A percentile compares a stretch with the other conserved stretches of the same genome.
phyloP scores from a whole-genome alignment of 495 filamentous ascomycete genomes.

The Aspergillus sclerotiicarbonarius region DNA sequence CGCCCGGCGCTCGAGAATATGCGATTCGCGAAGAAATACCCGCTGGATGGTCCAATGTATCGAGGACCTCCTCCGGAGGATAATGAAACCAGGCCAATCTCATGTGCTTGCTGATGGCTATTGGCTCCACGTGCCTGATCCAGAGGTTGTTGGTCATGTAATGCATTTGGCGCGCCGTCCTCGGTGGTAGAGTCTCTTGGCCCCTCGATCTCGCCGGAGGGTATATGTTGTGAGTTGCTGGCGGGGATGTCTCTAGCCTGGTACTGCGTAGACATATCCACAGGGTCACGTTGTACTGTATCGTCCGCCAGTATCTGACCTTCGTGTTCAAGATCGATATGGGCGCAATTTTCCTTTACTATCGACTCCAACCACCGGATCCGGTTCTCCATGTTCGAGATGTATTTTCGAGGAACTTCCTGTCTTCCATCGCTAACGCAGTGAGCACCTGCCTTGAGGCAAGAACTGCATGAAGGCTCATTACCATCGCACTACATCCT shows the following conservation, averaged over 20 bases:
- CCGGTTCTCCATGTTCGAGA: constrained; percentile 37
- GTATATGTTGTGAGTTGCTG: background rate
- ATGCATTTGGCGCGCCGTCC: background rate
- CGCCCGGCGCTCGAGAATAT: constrained; percentile 38
- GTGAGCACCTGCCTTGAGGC: constrained; percentile 35
- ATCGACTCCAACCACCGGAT: constrained; percentile 45
- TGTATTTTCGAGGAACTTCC: constrained; percentile 42
- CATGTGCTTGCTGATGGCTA: constrained; percentile 31
- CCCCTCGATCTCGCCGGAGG: background rate
- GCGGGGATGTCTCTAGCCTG: background rate
- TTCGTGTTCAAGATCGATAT: constrained; percentile 28
- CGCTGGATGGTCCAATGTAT: constrained; percentile 42
- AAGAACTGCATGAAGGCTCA: constrained; percentile 34
- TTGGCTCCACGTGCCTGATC: background rate
- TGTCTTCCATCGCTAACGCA: constrained; percentile 46
- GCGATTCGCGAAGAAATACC: constrained; percentile 43
- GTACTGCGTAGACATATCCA: background rate
- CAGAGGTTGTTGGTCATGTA: background rate
- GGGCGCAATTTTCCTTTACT: constrained; percentile 30
- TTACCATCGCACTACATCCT: constrained; percentile 31
- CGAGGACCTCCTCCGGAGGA: constrained; percentile 34
- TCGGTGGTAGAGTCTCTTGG: background rate
- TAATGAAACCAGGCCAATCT: constrained; percentile 39
- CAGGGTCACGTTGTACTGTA: background rate
- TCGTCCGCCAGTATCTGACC: constrained; percentile 8